Evolutionary conservation across 208 protist genomes (phyloP), one percentile per base, ranked within the genome.

Genomic region (Acanthamoeba castellanii): DNA sequence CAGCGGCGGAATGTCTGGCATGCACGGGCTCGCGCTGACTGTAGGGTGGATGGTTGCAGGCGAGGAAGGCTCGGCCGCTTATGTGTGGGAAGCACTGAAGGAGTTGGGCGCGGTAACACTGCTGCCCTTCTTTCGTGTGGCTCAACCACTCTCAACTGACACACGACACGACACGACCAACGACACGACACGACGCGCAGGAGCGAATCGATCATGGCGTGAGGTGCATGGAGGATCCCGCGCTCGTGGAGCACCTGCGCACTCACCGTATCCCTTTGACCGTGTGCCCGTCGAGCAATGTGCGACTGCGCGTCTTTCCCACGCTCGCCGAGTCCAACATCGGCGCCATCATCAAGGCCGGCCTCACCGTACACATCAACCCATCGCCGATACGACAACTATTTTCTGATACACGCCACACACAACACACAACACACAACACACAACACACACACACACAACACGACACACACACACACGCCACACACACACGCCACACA

Each of bases 261-360:
- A n/a, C 22, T 8, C 34, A 32, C 13, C 76, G 76, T 1, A 25
- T 85, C 7, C 76, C 76, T 0, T 37, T 85, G 8, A 85, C 76
- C 34, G 42, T 85, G 16, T 85, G 76, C 30, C 76, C 76, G 34
- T 85, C 76, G 25, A 59, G 45, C 34, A 85, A 85, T 37, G 76
- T 85, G 22, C 45, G 76, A 0, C 76, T 85, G 34, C 34, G 30
- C 45, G 76, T 76, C 14, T 85, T 59, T 37, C 76, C 76, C 14
- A 47, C 42, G 9, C 34, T 57, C 47, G 45, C 27, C n/a, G 11
- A 59, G 42, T 85, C 45, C 42, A 85, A 32, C 68, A 76, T 76
- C 68, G 68, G 68, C 34, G 32, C 45, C 11, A 32, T 76, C 68
- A 76, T 76, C 34, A 16, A n/a, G 68, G 22, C 68, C 68, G 68